Base-by-base conservation (phyloP, 257 asterid species). In the Cinchona pubescens region DNA sequence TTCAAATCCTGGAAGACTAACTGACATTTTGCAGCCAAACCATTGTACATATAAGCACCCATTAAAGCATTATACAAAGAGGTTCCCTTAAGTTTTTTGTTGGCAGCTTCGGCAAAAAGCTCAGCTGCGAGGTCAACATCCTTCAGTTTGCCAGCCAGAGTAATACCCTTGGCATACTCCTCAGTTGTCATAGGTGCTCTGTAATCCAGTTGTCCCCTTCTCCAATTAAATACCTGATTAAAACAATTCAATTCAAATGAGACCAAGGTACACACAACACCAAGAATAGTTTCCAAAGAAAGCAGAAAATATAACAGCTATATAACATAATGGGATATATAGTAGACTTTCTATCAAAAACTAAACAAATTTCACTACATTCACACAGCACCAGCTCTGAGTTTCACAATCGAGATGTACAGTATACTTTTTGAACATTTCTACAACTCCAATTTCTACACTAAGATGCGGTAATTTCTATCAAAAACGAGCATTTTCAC, bases 91-190 rank as follows among this genome's bases (percentile, higher is more conserved):
- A 92, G 78, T 56, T 65, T 72, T 80, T 85, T 91, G 77, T 79
- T 82, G 49, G 79, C 76, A 80, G 98, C 94, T 82, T 92, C 96
- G 29, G 79, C 75, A 42, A 88, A 95, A 76, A 91, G 87, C 80
- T 95, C 91, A 35, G 71, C 76, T 1, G 97, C 98, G 69, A 88
- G 91, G 70, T 79, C 86, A 46, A 88, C 56, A 78, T 87, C 72
- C 66, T 85, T 83, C 73, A 79, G 60, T 81, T 82, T 86, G 73
- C 98, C 89, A 67, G 96, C 96, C 70, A 87, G 29, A 32, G 35
- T 1, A 46, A 95, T 88, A 43, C 93, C 99, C 86, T 78, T 88
- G 9, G 91, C 70, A 75, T 95, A 91, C 92, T 95, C 99, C 84
- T 83, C 93, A 15, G 34, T 67, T 37, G 87, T 82, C 92, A 92